Evolutionary conservation across 2,329 filamentous ascomycete genomes (phyloP).

Genomic region (Elsinoe arachidis): DNA sequence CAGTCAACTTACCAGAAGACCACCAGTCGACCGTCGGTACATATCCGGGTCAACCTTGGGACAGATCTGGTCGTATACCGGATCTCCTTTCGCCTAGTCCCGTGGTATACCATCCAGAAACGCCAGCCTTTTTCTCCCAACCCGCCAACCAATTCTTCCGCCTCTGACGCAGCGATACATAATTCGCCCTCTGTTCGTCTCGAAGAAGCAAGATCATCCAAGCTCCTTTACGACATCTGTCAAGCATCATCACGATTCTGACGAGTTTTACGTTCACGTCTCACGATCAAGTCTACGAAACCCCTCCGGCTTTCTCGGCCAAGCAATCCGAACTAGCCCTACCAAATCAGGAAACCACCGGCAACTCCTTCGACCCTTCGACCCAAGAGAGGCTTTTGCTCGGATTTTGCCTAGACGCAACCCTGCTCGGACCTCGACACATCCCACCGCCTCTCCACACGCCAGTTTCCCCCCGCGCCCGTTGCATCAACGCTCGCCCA

Average conservation of each 20-base stretch:
- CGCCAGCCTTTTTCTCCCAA: neutral
- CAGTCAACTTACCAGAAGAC: constrained; percentile 2
- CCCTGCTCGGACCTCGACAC: neutral
- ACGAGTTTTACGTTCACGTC: neutral
- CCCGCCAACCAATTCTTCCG: neutral
- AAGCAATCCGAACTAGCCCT: neutral
- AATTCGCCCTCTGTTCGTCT: neutral
- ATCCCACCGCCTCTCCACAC: constrained; percentile 6
- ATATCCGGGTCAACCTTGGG: constrained; percentile 4
- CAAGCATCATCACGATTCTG: neutral
- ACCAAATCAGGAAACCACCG: constrained; percentile 4
- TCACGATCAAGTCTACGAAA: neutral
- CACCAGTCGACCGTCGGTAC: neutral
- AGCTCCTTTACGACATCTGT: neutral
- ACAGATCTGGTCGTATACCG: neutral
- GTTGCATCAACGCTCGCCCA: constrained; percentile 5
- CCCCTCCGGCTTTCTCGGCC: neutral
- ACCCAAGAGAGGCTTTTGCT: neutral
- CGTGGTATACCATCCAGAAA: constrained; percentile 6
- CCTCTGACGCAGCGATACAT: constrained; percentile 11
- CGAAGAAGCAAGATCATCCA: constrained; percentile 2
- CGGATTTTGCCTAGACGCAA: neutral
- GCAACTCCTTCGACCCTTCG: neutral
- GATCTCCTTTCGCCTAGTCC: neutral
- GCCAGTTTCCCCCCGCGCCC: constrained; percentile 8